These are phyloP conservation scores for Stemphylium beticola DNA, from an alignment of 2,329 filamentous ascomycete species.

Conservation along the genomic window DNA sequence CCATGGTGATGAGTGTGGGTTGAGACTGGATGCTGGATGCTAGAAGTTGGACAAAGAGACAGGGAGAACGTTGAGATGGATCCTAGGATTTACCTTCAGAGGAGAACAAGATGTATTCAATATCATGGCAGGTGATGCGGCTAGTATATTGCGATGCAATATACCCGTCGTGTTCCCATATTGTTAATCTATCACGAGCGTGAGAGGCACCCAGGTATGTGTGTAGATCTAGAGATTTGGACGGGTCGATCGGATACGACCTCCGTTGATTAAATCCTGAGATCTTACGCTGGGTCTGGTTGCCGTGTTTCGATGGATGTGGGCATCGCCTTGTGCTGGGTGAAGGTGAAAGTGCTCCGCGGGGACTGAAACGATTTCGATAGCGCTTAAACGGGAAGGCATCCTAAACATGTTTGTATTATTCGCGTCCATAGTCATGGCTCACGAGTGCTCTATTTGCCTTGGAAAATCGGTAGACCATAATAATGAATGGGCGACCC, in stretches of 20 bases:
- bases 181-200: conserved; percentile 19
- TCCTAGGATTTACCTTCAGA: neutral
- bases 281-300: no score
- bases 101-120: neutral
- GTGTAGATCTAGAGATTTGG: conserved; percentile 1
- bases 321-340: no score
- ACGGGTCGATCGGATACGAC: conserved; percentile 11
- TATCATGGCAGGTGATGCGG: neutral
- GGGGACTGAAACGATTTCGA: no score
- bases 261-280: conserved; percentile 1
- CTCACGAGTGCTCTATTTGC: no score
- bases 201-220: neutral
- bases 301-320: no score
- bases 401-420: no score
- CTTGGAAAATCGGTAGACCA: no score
- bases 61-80: neutral
- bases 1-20: conserved; percentile 23
- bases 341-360: no score
- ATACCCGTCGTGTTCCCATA: conserved; percentile 26
- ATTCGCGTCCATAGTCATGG: no score
- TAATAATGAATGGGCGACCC: no score
- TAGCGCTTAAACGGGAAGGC: no score
- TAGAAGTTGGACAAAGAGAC: neutral
- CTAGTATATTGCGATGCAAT: conserved; percentile 24
- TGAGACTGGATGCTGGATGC: neutral